Base-by-base conservation (phyloP, 345 rosid species). In the Salix udensis region DNA sequence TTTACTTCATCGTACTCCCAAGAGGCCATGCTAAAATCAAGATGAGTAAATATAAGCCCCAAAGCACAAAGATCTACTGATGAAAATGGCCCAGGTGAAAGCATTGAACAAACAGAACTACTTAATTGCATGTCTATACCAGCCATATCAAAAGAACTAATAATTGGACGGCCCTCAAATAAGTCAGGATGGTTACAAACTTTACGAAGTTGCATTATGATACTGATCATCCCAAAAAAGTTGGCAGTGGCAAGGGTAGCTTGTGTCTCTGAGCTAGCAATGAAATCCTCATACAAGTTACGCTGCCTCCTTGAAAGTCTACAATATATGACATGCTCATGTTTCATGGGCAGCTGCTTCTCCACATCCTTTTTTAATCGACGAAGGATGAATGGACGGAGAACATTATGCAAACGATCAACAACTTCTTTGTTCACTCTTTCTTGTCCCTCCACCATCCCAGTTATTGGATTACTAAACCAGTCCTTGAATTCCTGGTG, bases 401-500 rank as follows among this genome's bases (percentile, higher is more conserved):
- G 99, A 76, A 96, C 99, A 87, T 96, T 96, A 84, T 96, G 99
- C 80, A 96, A 83, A 74, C 99, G 96, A 86, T 96, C 99, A 83
- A 96, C 84, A 71, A 96, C 98, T 86, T 93, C 99, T 86, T 89
- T 96, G 85, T 94, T 96, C 67, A 96, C 94, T 81, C 83, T 93
- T 79, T 94, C 99, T 84, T 96, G 99, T 68, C 99, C 99, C 80
- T 96, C 99, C 44, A 96, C 98, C 99, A 96, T 96, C 74, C 99
- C 99, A 31, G 99, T 86, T 86, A 96, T 96, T 23, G 99, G 99
- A 85, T 93, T 96, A 78, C 97, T 80, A 79, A 96, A 96, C 99
- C 99, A 96, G 77, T 96, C 99, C 88, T 91, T 96, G 81, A 96
- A 96, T 86, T 96, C 99, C 84, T 96, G 99, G 87, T 96, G 99